Base-by-base conservation (phyloP, 1,284 basidiomycete genomes). In the Ceratobasidium sp. region DNA sequence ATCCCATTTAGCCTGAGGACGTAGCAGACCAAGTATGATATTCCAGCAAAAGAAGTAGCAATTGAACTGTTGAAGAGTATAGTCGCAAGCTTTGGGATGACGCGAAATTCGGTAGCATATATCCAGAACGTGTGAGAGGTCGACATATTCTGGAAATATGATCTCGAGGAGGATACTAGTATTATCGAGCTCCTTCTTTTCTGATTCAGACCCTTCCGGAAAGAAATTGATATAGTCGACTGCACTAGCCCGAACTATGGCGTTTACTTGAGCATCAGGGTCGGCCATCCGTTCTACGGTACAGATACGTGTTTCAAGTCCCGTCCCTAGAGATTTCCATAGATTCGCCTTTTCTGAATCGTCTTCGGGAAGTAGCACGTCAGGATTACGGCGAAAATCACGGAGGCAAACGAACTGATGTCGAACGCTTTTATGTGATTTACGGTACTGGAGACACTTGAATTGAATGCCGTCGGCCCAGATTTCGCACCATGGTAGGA, bases 21-120 rank as follows among this genome's bases (percentile, higher is more conserved):
- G 67, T 10, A 51, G 5, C 42, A 69, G 23, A 6, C 13, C 10
- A 5, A 55, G 12, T 15, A 69, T 28, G 49, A 69, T 51, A 9
- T n/a, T 53, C 67, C 67, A 69, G 9, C 6, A 69, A 20, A 26
- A 69, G 44, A 69, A 69, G 18, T 23, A 69, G 23, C 67, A 69
- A 20, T 69, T 69, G 46, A 51, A 69, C 28, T 69, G 67, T n/a
- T 55, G 44, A 12, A 69, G 67, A 0, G 67, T 69, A 23, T 69
- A 69, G n/a, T 23, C n/a, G 12, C 49, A 20, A 26, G 67, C 67
- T 23, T 53, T 26, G 10, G 18, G 46, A 28, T 69, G 67, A 18
- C 23, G 10, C 44, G 13, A 28, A 13, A 69, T 69, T 20, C 18
- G 23, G n/a, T n/a, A 42, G 15, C 46, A 69, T 7, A 69, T 53